Evolutionary conservation across 768 basidiomycete genomes (phyloP).

Genomic region (Gymnopilus dilepis): DNA sequence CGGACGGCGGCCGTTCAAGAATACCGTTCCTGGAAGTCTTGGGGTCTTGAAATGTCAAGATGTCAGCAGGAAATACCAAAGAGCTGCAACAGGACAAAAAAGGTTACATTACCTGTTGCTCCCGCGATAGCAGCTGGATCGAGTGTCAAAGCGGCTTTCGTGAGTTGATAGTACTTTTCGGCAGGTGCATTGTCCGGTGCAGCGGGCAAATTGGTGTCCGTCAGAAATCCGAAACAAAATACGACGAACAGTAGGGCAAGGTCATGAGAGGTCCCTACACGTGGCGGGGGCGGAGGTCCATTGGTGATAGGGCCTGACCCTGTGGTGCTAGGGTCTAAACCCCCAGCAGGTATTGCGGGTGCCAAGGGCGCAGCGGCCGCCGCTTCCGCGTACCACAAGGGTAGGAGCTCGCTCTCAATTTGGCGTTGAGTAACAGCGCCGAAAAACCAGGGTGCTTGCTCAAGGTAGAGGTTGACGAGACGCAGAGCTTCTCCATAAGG

Average conservation of each 20-base stretch:
- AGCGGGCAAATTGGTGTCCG: constrained; percentile 56
- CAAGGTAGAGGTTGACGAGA: constrained; percentile 71
- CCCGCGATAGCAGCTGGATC: constrained; percentile 48
- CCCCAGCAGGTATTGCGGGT: constrained; percentile 16
- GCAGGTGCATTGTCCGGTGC: constrained; percentile 58
- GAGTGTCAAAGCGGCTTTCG: constrained; percentile 67
- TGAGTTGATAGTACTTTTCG: constrained; percentile 61
- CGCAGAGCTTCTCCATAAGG: constrained; percentile 60
- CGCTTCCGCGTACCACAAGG: constrained; percentile 66
- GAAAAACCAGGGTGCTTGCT: constrained; percentile 84
- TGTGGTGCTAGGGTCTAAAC: constrained; percentile 13
- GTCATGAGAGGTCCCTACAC: constrained; percentile 51
- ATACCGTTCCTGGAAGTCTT: constrained; percentile 37
- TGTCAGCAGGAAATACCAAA: not conserved
- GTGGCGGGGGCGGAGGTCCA: constrained; percentile 2
- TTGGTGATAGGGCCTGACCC: constrained; percentile 1
- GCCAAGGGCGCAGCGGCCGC: constrained; percentile 22
- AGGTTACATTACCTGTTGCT: constrained; percentile 12
- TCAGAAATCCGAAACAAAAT: constrained; percentile 66
- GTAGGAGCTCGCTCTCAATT: constrained; percentile 67
- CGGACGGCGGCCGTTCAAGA: constrained; percentile 71
- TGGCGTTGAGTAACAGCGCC: constrained; percentile 70
- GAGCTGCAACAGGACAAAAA: not conserved
- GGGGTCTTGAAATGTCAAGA: constrained; percentile 17
- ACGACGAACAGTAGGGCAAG: constrained; percentile 66